A percentile compares a stretch with the other conserved stretches of the same genome.
These are phyloP conservation scores for Penicillium longicatenatum DNA, from an alignment of 495 filamentous ascomycete genomes.

Conservation along the genomic window DNA sequence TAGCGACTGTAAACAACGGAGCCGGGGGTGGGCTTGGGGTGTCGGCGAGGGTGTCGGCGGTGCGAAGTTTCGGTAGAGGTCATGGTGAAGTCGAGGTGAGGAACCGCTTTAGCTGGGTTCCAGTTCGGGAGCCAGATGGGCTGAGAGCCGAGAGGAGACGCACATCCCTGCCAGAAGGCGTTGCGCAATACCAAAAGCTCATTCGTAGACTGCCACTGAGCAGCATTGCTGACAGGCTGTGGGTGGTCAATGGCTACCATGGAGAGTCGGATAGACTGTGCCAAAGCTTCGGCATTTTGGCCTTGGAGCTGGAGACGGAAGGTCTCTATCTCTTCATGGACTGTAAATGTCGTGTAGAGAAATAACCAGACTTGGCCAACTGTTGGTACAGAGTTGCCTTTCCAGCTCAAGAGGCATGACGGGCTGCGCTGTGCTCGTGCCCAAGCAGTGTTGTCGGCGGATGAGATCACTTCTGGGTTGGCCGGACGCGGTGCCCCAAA, in stretches of 20 bases:
- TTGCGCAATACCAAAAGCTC: constrained; percentile 18
- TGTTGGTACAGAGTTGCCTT: constrained; percentile 34
- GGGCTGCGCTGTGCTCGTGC: constrained; percentile 37
- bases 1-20: constrained; percentile 63
- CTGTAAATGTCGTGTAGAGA: constrained; percentile 47
- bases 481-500: constrained; percentile 3
- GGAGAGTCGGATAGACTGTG: constrained; percentile 14
- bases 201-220: constrained; percentile 6
- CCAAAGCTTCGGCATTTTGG: constrained; percentile 6
- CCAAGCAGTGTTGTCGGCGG: constrained; percentile 39
- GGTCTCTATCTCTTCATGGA: constrained; percentile 14
- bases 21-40: constrained; percentile 58
- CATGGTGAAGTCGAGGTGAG: constrained; percentile 33
- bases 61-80: constrained; percentile 32
- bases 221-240: constrained; percentile 16
- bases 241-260: constrained; percentile 24
- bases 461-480: constrained; percentile 9
- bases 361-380: constrained; percentile 57
- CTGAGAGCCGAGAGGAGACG: constrained; percentile 56
- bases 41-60: constrained; percentile 56
- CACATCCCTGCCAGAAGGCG: constrained; percentile 65
- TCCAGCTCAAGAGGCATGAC: constrained; percentile 26
- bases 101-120: constrained; percentile 20
- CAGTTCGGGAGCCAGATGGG: constrained; percentile 47
- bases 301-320: constrained; percentile 18